Evolutionary conservation across 1,284 basidiomycete genomes (phyloP).

Genomic region (Chalciporus sp.): DNA sequence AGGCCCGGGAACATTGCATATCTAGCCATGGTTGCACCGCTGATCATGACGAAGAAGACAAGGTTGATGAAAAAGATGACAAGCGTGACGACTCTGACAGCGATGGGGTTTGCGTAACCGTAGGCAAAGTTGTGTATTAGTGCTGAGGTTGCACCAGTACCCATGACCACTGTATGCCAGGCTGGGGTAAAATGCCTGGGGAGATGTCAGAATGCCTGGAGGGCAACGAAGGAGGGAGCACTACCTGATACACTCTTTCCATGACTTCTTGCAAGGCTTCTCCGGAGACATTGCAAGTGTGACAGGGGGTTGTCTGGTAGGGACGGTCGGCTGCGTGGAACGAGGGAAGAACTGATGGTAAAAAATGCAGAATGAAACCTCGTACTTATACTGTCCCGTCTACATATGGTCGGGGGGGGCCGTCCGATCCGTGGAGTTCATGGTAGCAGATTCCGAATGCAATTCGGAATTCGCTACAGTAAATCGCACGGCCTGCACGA

Average conservation of each 20-base stretch:
- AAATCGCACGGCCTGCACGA: too few relatives aligned
- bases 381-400: background rate
- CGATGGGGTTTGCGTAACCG: conserved; percentile 30
- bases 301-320: background rate
- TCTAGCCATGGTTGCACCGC: conserved; percentile 42
- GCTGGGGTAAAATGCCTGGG: conserved; percentile 47
- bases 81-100: conserved; percentile 38
- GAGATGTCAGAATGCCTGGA: background rate
- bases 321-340: too few relatives aligned
- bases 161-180: conserved; percentile 51
- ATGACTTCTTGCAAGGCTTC: conserved; percentile 21
- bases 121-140: conserved; percentile 46
- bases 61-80: conserved; percentile 57
- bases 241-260: conserved; percentile 32
- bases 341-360: background rate
- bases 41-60: conserved; percentile 52
- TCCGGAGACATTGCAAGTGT: background rate
- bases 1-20: conserved; percentile 53
- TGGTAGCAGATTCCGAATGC: conserved; percentile 19
- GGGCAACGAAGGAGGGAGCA: background rate
- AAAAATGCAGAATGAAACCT: background rate
- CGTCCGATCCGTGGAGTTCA: too few relatives aligned
- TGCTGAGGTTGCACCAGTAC: conserved; percentile 43
- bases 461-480: too few relatives aligned
- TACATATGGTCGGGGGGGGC: too few relatives aligned